phyloP scores from a whole-genome alignment of 1,284 basidiomycete species.

The Leccinum fuscescens region DNA sequence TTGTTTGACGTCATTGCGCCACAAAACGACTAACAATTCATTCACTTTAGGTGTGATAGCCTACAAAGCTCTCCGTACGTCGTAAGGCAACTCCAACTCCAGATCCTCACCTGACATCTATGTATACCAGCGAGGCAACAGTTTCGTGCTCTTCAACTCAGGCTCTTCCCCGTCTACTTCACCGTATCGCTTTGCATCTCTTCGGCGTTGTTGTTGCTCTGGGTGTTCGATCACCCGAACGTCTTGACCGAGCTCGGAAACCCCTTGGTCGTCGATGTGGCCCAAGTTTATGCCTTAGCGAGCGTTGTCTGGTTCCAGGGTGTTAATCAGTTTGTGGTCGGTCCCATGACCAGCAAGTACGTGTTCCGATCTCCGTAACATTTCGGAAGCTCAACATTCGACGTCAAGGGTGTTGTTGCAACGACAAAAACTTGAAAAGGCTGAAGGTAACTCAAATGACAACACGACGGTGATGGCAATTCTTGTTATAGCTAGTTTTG shows the following conservation, averaged over 20 bases:
- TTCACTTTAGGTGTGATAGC: conserved; percentile 53
- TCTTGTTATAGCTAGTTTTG: background rate
- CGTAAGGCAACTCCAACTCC: background rate
- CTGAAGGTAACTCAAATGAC: conserved; percentile 67
- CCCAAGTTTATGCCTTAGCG: conserved; percentile 66
- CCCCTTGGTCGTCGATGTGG: conserved; percentile 61
- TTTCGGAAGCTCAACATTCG: background rate
- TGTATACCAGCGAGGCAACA: conserved; percentile 41
- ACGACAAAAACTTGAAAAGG: conserved; percentile 70
- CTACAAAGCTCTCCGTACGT: conserved; percentile 51
- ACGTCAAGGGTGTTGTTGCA: conserved; percentile 62
- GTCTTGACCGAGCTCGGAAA: conserved; percentile 49
- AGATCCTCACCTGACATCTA: background rate
- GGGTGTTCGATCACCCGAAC: conserved; percentile 63
- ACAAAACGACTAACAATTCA: background rate
- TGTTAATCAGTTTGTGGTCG: conserved; percentile 58
- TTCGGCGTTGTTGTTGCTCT: conserved; percentile 55
- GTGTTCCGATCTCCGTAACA: conserved; percentile 25
- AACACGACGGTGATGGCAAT: conserved; percentile 52
- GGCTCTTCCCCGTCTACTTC: conserved; percentile 77
- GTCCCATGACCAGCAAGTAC: conserved; percentile 67
- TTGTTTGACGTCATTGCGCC: background rate
- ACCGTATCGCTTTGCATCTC: conserved; percentile 56
- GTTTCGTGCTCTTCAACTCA: conserved; percentile 75
- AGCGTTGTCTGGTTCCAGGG: conserved; percentile 48